These are phyloP conservation scores for Kodamaea neixiangensis DNA, from an alignment of 805 yeast species.

Conservation along the genomic window DNA sequence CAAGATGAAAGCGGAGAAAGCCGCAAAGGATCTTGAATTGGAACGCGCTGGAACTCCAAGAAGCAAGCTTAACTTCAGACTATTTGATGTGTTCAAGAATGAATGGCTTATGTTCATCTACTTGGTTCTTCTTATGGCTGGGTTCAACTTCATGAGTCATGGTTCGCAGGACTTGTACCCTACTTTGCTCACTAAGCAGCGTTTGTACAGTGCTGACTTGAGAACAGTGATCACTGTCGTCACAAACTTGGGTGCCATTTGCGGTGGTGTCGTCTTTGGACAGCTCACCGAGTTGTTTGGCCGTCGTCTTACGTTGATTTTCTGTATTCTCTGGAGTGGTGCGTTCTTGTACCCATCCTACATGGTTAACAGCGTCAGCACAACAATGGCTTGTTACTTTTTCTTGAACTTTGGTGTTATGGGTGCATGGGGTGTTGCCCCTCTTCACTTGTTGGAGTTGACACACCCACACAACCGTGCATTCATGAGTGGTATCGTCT, in stretches of 20 bases:
- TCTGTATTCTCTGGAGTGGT: conserved; percentile 40
- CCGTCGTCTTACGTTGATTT: conserved; percentile 56
- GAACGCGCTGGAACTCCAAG: background rate
- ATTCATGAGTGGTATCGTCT: conserved; percentile 60
- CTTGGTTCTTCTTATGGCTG: conserved; percentile 53
- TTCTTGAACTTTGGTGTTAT: conserved; percentile 66
- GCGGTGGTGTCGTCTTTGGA: conserved; percentile 65
- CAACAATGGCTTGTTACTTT: conserved; percentile 59
- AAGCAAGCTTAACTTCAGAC: background rate
- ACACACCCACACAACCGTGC: conserved; percentile 55
- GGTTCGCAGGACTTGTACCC: conserved; percentile 77
- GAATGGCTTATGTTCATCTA: conserved; percentile 37
- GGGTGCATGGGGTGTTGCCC: conserved; percentile 76
- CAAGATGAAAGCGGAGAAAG: conserved; percentile 6
- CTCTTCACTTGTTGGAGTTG: conserved; percentile 65
- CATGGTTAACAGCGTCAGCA: conserved; percentile 8
- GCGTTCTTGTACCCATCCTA: conserved; percentile 58
- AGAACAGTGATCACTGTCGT: conserved; percentile 63
- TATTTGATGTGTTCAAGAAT: conserved; percentile 13
- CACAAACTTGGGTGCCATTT: conserved; percentile 66
- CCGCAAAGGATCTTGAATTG: background rate
- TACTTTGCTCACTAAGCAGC: conserved; percentile 57
- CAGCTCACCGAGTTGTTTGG: conserved; percentile 60
- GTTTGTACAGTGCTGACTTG: conserved; percentile 44
- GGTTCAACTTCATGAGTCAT: conserved; percentile 71